These are phyloP conservation scores for Rosa rugosa DNA, from an alignment of 306 rosid genomes.

Conservation along the genomic window DNA sequence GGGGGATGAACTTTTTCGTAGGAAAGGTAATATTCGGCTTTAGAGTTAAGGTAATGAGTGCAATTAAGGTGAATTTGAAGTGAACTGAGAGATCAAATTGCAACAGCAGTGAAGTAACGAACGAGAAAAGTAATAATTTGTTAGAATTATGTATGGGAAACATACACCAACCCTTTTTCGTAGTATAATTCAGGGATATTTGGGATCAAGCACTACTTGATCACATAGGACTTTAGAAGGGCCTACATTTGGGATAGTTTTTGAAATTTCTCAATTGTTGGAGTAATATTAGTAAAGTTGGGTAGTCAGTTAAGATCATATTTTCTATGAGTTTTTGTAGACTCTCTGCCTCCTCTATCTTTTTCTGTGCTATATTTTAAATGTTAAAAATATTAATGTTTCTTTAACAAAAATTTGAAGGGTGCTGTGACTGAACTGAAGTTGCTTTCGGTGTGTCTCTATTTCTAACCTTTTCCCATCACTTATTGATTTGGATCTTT, in stretches of 20 bases:
- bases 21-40: background rate
- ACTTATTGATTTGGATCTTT: slow-evolving; percentile 14
- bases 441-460: slow-evolving; percentile 4
- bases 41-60: background rate
- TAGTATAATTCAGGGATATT: background rate
- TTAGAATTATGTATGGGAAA: background rate
- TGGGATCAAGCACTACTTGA: background rate
- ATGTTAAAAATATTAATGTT: no score
- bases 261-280: background rate
- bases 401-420: background rate
- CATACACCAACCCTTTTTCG: background rate
- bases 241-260: background rate
- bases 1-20: background rate
- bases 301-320: background rate
- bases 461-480: background rate
- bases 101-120: background rate
- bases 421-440: background rate
- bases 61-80: background rate
- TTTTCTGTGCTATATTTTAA: background rate
- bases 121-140: background rate
- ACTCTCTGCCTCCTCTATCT: background rate
- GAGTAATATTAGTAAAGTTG: background rate
- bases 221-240: background rate
- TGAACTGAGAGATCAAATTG: background rate
- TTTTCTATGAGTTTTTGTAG: background rate